Percentiles rank a stretch among this genome's conserved stretches.
These are phyloP conservation scores for Macadamia integrifolia DNA, from an alignment of 164 flowering plant genomes.

Conservation along the genomic window DNA sequence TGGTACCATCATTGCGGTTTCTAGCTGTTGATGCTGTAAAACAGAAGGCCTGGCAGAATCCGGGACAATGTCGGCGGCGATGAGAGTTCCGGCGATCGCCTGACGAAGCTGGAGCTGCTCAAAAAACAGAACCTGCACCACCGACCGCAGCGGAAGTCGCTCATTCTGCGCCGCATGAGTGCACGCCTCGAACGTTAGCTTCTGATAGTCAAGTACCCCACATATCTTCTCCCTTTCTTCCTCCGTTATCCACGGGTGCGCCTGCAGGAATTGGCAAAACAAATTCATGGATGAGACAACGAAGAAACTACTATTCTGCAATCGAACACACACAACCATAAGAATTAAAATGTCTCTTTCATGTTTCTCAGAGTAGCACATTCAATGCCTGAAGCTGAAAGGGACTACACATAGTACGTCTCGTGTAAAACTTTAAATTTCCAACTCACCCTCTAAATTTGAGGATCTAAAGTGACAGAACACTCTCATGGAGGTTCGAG, in stretches of 20 bases:
- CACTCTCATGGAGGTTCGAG: too few species aligned
- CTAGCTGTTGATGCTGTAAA: background rate
- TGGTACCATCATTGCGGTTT: too few species aligned
- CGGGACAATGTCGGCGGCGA: constrained; percentile 41
- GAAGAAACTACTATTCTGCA: background rate
- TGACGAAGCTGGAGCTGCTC: constrained; percentile 66
- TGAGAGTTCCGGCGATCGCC: constrained; percentile 59
- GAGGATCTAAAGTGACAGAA: too few species aligned
- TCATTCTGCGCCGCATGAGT: constrained; percentile 77
- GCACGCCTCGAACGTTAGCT: constrained; percentile 69
- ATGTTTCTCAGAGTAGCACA: too few species aligned
- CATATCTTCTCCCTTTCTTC: constrained; percentile 25
- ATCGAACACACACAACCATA: too few species aligned
- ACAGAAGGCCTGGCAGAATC: constrained; percentile 24
- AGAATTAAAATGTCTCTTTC: too few species aligned
- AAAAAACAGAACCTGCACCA: constrained; percentile 69
- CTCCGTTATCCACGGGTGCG: background rate
- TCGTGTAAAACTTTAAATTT: too few species aligned
- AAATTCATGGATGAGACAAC: background rate
- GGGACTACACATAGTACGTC: too few species aligned
- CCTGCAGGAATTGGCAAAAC: background rate
- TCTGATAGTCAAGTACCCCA: constrained; percentile 74
- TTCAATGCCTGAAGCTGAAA: too few species aligned
- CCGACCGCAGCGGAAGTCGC: constrained; percentile 63
- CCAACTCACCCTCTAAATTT: too few species aligned